Percentiles rank a stretch among this genome's conserved stretches.
These are phyloP conservation scores for Psilocybe cyanescens DNA, from an alignment of 768 basidiomycete species.

Conservation along the genomic window DNA sequence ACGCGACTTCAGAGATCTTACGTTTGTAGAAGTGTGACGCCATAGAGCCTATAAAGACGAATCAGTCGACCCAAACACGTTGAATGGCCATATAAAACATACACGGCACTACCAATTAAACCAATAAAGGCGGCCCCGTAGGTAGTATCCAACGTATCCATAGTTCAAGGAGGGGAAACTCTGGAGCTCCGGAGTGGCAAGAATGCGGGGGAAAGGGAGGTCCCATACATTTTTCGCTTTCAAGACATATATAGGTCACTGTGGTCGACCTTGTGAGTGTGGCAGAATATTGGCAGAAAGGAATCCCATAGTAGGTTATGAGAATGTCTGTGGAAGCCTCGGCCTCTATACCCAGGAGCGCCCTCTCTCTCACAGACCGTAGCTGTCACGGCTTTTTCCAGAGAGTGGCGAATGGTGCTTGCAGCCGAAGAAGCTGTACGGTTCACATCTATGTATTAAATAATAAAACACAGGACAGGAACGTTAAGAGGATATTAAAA, in stretches of 20 bases:
- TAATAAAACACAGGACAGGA: not conserved
- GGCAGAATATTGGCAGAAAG: conserved; percentile 13
- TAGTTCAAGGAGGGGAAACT: conserved; percentile 30
- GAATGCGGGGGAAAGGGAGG: conserved; percentile 16
- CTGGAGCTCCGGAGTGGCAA: not conserved
- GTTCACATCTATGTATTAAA: not conserved
- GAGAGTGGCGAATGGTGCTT: not conserved
- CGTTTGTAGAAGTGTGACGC: conserved; percentile 49
- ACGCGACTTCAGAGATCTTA: conserved; percentile 23
- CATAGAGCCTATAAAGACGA: conserved; percentile 41
- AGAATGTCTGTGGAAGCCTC: conserved; percentile 8
- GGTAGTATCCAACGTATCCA: conserved; percentile 57
- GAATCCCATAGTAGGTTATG: conserved; percentile 8
- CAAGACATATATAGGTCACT: not conserved
- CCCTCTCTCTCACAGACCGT: conserved; percentile 6
- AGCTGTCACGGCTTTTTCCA: conserved; percentile 9
- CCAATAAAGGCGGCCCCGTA: conserved; percentile 52
- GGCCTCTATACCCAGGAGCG: conserved; percentile 7
- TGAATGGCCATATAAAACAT: conserved; percentile 19
- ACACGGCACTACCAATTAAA: conserved; percentile 47
- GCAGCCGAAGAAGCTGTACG: not conserved
- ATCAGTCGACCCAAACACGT: not conserved
- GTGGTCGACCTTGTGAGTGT: conserved; percentile 7
- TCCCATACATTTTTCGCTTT: not conserved
- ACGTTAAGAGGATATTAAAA: too few relatives aligned